Conservation (phyloP, 148 eudicot species). For the Nyssa sinensis region DNA sequence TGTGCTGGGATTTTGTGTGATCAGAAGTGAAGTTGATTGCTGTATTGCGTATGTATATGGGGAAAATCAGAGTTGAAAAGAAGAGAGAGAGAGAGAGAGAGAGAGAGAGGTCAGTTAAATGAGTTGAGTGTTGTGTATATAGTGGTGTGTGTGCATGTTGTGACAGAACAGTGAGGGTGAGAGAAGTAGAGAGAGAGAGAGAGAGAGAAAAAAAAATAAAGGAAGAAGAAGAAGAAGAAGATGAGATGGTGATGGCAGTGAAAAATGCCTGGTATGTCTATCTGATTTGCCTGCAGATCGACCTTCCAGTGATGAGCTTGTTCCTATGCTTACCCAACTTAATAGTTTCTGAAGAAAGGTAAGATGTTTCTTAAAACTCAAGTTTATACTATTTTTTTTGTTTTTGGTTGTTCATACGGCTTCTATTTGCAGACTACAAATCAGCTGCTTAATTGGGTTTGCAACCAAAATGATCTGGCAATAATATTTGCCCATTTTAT, state of each 20-base stretch:
- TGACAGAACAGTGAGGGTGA: too few relatives aligned
- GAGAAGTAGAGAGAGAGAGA: too few relatives aligned
- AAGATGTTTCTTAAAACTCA: background rate
- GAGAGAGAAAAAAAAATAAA: too few relatives aligned
- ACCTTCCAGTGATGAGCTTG: constrained; percentile 92
- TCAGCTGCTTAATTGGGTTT: constrained; percentile 18
- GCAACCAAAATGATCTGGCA: constrained; percentile 27
- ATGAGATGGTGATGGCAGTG: constrained; percentile 91
- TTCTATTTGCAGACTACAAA: constrained; percentile 13
- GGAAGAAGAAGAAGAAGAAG: constrained; percentile 88
- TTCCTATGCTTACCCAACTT: constrained; percentile 89
- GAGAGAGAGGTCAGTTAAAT: too few relatives aligned
- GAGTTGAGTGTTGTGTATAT: too few relatives aligned
- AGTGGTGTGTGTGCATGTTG: too few relatives aligned
- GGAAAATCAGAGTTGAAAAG: too few relatives aligned
- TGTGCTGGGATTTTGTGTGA: too few relatives aligned
- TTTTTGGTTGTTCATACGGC: constrained; percentile 40
- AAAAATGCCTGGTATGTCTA: constrained; percentile 79
- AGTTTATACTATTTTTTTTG: background rate
- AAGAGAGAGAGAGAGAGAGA: too few relatives aligned
- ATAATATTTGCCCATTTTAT: background rate
- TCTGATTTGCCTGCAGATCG: constrained; percentile 87
- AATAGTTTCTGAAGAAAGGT: constrained; percentile 61
- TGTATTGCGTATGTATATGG: too few relatives aligned
- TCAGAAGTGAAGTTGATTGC: too few relatives aligned